Evolutionary conservation across 768 basidiomycete genomes (phyloP).

Genomic region (Lentinula detonsa): DNA sequence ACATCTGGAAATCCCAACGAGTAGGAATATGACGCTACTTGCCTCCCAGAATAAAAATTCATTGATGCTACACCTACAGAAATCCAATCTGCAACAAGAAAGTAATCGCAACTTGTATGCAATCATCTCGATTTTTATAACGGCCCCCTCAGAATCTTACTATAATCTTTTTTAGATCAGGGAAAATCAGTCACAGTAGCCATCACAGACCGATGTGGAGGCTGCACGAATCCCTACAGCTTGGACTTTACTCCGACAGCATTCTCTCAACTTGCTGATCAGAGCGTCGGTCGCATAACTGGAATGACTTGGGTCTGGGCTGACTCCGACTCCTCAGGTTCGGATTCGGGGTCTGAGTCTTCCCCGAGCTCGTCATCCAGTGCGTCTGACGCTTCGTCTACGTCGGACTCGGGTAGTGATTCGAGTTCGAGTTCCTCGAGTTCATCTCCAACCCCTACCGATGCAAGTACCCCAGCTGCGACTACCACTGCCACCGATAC

Average conservation of each 20-base stretch:
- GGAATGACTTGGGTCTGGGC: conserved; percentile 5
- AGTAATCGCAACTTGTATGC: conserved; percentile 30
- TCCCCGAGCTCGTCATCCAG: not conserved
- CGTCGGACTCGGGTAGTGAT: not conserved
- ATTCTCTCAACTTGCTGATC: conserved; percentile 7
- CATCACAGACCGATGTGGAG: conserved; percentile 39
- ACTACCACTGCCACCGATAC: not conserved
- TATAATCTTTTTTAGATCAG: conserved; percentile 20
- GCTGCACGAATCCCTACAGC: conserved; percentile 19
- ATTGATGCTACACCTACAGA: not conserved
- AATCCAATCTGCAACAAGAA: conserved; percentile 44
- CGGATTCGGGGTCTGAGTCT: not conserved
- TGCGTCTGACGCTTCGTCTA: not conserved
- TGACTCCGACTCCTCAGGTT: not conserved
- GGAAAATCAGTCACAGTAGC: conserved; percentile 25
- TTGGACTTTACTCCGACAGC: conserved; percentile 5
- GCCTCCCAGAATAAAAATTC: not conserved
- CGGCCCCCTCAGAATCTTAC: not conserved
- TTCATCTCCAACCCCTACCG: not conserved
- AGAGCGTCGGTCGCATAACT: conserved; percentile 3
- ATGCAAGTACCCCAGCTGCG: not conserved
- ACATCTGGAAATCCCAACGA: conserved; percentile 4
- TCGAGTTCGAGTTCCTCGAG: not conserved
- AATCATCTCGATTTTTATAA: not conserved
- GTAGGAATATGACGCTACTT: not conserved